Evolutionary conservation across 305 asterid genomes (phyloP).

Genomic region (Ajuga reptans): DNA sequence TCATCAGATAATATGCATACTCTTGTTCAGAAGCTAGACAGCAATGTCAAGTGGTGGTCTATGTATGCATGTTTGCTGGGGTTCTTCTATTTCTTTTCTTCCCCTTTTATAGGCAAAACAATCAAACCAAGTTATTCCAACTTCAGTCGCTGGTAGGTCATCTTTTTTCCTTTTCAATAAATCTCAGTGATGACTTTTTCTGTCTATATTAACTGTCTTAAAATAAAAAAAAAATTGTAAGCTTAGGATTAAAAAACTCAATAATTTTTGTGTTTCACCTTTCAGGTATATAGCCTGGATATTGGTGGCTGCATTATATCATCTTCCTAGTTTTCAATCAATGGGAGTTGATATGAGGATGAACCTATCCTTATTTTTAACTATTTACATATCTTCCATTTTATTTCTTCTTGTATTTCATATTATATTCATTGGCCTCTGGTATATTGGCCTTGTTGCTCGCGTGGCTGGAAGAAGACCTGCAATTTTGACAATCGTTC

Average conservation of each 20-base stretch:
- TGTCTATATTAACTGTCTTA: background rate
- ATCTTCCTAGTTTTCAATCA: conserved; percentile 97
- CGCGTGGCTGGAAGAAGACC: conserved; percentile 96
- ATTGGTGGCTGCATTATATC: conserved; percentile 87
- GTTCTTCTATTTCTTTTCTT: conserved; percentile 95
- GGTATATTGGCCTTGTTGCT: conserved; percentile 95
- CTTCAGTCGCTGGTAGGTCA: conserved; percentile 83
- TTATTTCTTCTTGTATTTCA: conserved; percentile 90
- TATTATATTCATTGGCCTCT: conserved; percentile 73
- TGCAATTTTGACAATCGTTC: conserved; percentile 69
- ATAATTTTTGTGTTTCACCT: conserved; percentile 11
- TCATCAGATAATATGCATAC: conserved; percentile 96
- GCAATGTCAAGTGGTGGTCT: conserved; percentile 99
- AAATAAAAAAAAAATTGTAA: background rate
- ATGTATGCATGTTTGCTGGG: conserved; percentile 96
- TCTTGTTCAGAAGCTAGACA: conserved; percentile 90
- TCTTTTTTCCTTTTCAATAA: background rate
- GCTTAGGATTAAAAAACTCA: background rate
- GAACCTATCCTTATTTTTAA: conserved; percentile 87
- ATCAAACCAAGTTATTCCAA: conserved; percentile 94
- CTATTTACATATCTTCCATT: conserved; percentile 74
- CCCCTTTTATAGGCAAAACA: conserved; percentile 93
- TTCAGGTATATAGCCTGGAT: conserved; percentile 93
- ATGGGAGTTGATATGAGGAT: conserved; percentile 99
- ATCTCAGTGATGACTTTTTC: background rate